These are phyloP conservation scores for carrot (Daucus carota) DNA, from an alignment of 129 eudicot genomes.

Conservation along the genomic window DNA sequence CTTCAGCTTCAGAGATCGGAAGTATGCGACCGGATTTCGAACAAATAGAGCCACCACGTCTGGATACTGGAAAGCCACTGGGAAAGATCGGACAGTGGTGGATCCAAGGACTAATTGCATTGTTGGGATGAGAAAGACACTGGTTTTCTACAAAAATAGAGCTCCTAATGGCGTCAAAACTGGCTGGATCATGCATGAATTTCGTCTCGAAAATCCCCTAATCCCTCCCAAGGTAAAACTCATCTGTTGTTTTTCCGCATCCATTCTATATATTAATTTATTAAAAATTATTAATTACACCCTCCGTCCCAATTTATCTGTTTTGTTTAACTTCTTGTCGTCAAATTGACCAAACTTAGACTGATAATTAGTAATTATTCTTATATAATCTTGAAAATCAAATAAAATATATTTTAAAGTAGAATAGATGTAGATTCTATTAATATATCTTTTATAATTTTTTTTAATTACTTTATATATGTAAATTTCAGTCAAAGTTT, in stretches of 20 bases:
- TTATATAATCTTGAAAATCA: too few species aligned
- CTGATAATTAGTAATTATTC: too few species aligned
- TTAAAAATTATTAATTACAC: neutral
- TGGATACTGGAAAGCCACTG: slow-evolving; percentile 97
- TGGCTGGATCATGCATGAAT: slow-evolving; percentile 98
- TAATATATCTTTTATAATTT: too few species aligned
- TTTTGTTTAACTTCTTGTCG: too few species aligned
- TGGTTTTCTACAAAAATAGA: slow-evolving; percentile 79
- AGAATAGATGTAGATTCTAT: too few species aligned
- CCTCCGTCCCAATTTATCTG: too few species aligned
- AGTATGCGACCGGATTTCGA: slow-evolving; percentile 82
- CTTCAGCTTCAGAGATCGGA: slow-evolving; percentile 93
- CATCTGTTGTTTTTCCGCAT: neutral
- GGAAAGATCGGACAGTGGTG: slow-evolving; percentile 63
- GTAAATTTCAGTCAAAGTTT: too few species aligned
- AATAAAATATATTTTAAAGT: too few species aligned
- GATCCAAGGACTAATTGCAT: slow-evolving; percentile 40
- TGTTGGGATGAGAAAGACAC: slow-evolving; percentile 89
- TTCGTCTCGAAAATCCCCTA: slow-evolving; percentile 74
- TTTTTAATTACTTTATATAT: too few species aligned
- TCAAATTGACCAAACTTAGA: too few species aligned
- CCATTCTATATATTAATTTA: neutral
- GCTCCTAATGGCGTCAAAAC: slow-evolving; percentile 94
- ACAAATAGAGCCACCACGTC: slow-evolving; percentile 73
- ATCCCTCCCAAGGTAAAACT: slow-evolving; percentile 65